Base-by-base conservation (phyloP, 2,329 filamentous ascomycete species). In the Massarina eburnea region DNA sequence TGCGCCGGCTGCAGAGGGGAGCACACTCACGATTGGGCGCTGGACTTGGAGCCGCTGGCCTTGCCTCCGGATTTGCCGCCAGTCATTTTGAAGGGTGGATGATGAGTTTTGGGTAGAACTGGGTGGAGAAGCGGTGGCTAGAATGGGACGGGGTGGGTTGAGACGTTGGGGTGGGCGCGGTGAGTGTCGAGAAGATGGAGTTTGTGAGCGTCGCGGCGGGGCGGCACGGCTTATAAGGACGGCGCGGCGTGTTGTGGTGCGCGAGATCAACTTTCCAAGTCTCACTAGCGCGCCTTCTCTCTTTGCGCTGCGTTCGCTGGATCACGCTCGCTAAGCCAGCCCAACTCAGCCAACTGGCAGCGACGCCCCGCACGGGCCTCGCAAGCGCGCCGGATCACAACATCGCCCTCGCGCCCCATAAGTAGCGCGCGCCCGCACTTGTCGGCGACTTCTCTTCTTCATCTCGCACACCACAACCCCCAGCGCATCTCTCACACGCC, bases 31-130 rank as follows among this genome's bases (percentile, higher is more conserved):
- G 91, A 96, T 83, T 97, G 94, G 72, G 94, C 89, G 83, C 88
- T 95, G 67, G 70, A 72, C 90, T 99, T 99, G 81, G 88, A 87
- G 81, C 91, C 91, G 80, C 88, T 92, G 82, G 92, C 91, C 88
- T 97, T 97, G 86, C 94, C 94, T 79, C 94, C 94, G 80, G 92
- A 96, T 81, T 99, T 99, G 79, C 94, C 92, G 84, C 92, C 92
- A 90, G 94, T 95, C 94, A 99, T 99, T 88, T 89, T 96, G 86
- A 83, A 72, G 59, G 74, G 69, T 66, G 69, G 73, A 68, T 51
- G 60, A 70, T 66, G 62, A 55, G 51, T 44, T 48, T 58, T 51
- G 56, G 57, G 58, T 54, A 62, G 58, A 63, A 59, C 57, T 63
- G 55, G 53, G 54, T 56, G 51, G 41, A 46, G 47, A 46, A 43